These are phyloP conservation scores for Boletus subcaerulescens DNA, from an alignment of 768 basidiomycete species.

Conservation along the genomic window DNA sequence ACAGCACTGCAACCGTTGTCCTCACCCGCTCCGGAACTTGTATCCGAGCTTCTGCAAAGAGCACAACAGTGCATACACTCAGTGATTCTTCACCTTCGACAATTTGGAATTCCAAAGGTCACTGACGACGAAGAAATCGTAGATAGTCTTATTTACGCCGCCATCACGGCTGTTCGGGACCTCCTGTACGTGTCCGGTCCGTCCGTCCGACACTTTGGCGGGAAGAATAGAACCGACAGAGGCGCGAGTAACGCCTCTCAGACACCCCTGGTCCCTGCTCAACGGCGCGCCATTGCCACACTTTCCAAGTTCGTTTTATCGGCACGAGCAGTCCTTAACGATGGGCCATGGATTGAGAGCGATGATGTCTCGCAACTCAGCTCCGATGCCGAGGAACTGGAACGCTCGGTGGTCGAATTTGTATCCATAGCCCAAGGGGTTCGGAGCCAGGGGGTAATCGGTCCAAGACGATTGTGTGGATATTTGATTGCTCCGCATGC, in stretches of 20 bases:
- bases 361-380: constrained; percentile 48
- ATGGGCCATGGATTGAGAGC: constrained; percentile 25
- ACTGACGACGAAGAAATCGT: constrained; percentile 55
- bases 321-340: constrained; percentile 70
- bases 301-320: constrained; percentile 86
- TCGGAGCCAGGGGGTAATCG: constrained; percentile 24
- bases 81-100: constrained; percentile 57
- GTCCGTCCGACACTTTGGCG: constrained; percentile 54
- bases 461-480: constrained; percentile 37
- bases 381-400: constrained; percentile 69
- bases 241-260: constrained; percentile 40
- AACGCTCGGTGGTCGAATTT: constrained; percentile 64
- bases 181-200: constrained; percentile 64
- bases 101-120: constrained; percentile 43
- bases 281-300: constrained; percentile 81
- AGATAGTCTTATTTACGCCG: constrained; percentile 55
- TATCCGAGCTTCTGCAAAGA: constrained; percentile 58
- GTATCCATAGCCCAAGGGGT: constrained; percentile 57
- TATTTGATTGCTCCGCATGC: constrained; percentile 36
- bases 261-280: constrained; percentile 67
- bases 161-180: constrained; percentile 65
- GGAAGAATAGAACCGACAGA: constrained; percentile 29
- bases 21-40: constrained; percentile 52
- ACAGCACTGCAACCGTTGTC: constrained; percentile 43
- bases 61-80: constrained; percentile 56